Evolutionary conservation across 2,329 filamentous ascomycete genomes (phyloP), one percentile per base, ranked within the genome.

Genomic region (Diaporthe caulivora): DNA sequence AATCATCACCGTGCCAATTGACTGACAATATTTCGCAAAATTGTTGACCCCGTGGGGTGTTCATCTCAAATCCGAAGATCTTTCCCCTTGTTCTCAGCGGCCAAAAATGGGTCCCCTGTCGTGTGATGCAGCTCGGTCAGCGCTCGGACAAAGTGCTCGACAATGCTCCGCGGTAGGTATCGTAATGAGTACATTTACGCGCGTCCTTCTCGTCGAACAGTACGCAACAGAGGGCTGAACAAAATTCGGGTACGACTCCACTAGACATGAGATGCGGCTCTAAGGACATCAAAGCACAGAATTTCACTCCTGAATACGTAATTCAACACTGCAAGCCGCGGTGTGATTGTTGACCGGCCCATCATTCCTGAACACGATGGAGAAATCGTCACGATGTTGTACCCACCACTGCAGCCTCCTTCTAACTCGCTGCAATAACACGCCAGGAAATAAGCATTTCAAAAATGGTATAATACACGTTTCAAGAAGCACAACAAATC

Each of bases 21-120:
- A 40, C 58, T 21, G 10, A 24, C 40, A 13, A 17, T 13, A 53
- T 15, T 26, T 24, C 34, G n/a, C 42, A 64, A 24, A 24, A 64
- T n/a, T 10, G 26, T 21, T 49, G 60, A 49, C 60, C 42, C 60
- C 42, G 60, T 34, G 42, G 60, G 42, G 60, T 49, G 60, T 64
- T 64, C 42, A 34, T 64, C 60, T 64, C 60, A 64, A 15, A 5
- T 47, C 18, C 10, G 60, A 64, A 34, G 60, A 64, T 64, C 42
- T 34, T n/a, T 49, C 6, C 26, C 34, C 18, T 15, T 9, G n/a
- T 64, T 47, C 42, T 17, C 7, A 49, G 26, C 31, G 26, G 42
- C 8, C 60, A 31, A 29, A n/a, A 29, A 34, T 17, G 24, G 58
- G 60, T 24, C 21, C 60, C 60, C 34, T 1, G 60, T 24, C 60